Base-by-base conservation (phyloP, 2,329 filamentous ascomycete species). In the Davidsoniella eucalypti region DNA sequence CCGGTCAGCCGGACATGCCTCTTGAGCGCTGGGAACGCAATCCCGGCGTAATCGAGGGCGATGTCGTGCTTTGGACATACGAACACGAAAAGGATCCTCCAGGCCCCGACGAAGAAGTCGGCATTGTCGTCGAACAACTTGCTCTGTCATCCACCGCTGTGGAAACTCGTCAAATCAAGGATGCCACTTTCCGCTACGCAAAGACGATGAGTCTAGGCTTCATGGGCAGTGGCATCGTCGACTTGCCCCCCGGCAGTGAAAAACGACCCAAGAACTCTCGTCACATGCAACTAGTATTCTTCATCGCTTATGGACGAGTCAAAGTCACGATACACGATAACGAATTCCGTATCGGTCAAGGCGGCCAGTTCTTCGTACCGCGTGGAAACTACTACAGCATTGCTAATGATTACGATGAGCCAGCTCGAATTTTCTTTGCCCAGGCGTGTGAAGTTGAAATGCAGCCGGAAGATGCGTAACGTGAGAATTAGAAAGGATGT, bases 201-300 rank as follows among this genome's bases (percentile, higher is more conserved):
- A 96, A 95, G 68, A 83, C 90, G 54, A 74, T 93, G 52, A 85
- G 80, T 25, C 70, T 84, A 54, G 79, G 83, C 0, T 96, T 94
- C 64, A 86, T 96, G 63, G 88, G 87, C 33, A 82, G 84, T 8
- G 92, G 92, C 14, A 75, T 96, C 48, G 84, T 98, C 37, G 90
- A 96, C 59, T 69, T 98, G 47, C 85, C 87, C 5, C 81, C 86
- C 0, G 82, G 83, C 2, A 79, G 84, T 29, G 78, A 84, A 61
- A 98, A 98, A 70, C 78, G 81, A 57, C 77, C 82, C 45, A 96
- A 96, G 72, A 96, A 95, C 65, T 84, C 84, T 36, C 76, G 90
- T 55, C 88, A 84, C 67, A 96, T 95, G 86, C 87, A 95, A 61
- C 92, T 98, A 82, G 81, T 84, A 1, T 96, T 96, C 64, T 95